These are phyloP conservation scores for Hypocreales sp. DNA, from an alignment of 2,329 filamentous ascomycete species.

Conservation along the genomic window DNA sequence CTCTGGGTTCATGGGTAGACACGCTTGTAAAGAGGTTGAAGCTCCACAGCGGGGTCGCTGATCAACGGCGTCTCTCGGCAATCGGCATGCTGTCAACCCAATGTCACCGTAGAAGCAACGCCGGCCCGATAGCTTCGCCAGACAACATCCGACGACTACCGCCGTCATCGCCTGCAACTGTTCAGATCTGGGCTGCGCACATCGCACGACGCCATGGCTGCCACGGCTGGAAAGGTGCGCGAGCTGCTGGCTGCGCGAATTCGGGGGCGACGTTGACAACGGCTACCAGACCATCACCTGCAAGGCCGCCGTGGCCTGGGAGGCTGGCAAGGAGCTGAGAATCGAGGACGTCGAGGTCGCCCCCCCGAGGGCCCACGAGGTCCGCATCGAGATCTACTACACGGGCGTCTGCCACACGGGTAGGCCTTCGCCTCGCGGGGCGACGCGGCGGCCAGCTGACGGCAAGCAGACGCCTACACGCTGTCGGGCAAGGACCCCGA, in stretches of 20 bases:
- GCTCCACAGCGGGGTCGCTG: conserved; percentile 2
- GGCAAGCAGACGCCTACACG: conserved; percentile 65
- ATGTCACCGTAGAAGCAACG: too few relatives aligned
- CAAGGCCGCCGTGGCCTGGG: conserved; percentile 97
- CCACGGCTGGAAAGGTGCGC: conserved; percentile 36
- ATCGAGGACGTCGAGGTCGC: conserved; percentile 89
- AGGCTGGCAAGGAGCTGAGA: conserved; percentile 75
- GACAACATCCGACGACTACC: too few relatives aligned
- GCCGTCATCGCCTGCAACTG: too few relatives aligned
- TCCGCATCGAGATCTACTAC: conserved; percentile 93
- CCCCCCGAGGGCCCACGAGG: conserved; percentile 81
- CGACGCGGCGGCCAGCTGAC: conserved; percentile 2
- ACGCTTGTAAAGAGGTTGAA: too few relatives aligned
- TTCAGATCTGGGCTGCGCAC: too few relatives aligned
- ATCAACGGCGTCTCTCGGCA: conserved; percentile 2
- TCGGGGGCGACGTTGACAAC: too few relatives aligned
- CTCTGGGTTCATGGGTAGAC: too few relatives aligned
- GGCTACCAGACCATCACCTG: conserved; percentile 68
- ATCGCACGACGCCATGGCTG: conserved; percentile 28
- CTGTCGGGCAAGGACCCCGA: conserved; percentile 95
- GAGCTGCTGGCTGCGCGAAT: too few relatives aligned
- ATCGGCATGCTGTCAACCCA: conserved; percentile 1
- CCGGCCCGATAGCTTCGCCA: too few relatives aligned
- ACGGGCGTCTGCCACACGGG: conserved; percentile 98
- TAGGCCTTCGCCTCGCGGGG: conserved; percentile 17